These are phyloP conservation scores for Mollisia scopiformis DNA, from an alignment of 2,329 filamentous ascomycete genomes.

Conservation along the genomic window DNA sequence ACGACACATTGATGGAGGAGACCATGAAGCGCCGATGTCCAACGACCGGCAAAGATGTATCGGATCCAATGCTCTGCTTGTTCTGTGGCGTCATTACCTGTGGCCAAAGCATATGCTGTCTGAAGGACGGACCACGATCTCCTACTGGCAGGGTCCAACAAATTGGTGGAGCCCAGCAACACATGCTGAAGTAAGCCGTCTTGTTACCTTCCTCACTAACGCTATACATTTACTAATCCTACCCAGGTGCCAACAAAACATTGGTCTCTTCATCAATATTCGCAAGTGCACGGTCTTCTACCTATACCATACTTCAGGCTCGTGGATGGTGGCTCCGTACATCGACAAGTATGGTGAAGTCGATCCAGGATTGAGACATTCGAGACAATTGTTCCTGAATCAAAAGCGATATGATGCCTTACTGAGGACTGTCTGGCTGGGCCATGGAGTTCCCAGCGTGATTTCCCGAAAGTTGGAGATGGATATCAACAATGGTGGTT, in stretches of 20 bases:
- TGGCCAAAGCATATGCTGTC: constrained; percentile 90
- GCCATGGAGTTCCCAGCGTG: constrained; percentile 83
- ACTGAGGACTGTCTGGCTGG: constrained; percentile 82
- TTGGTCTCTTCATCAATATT: constrained; percentile 96
- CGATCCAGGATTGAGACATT: constrained; percentile 85
- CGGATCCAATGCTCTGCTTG: constrained; percentile 88
- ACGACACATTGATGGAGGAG: constrained; percentile 90
- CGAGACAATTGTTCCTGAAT: constrained; percentile 88
- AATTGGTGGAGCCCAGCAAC: constrained; percentile 87
- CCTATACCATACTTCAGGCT: constrained; percentile 79
- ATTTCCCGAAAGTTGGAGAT: constrained; percentile 90
- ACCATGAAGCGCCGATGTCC: constrained; percentile 83
- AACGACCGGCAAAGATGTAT: constrained; percentile 87
- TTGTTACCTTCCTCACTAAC: not conserved
- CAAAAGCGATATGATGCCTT: constrained; percentile 92
- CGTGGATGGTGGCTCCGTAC: constrained; percentile 87
- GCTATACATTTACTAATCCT: constrained; percentile 27
- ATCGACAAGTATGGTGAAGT: constrained; percentile 96
- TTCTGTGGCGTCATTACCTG: constrained; percentile 98
- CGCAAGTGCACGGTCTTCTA: constrained; percentile 94
- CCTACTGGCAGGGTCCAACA: constrained; percentile 40
- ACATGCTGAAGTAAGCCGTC: constrained; percentile 75
- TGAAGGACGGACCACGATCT: constrained; percentile 53
- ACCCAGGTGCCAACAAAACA: constrained; percentile 78
- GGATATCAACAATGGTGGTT: constrained; percentile 95